Evolutionary conservation across 352 stramenopile species (phyloP), one percentile per base, ranked within the genome.

Genomic region (Globisporangium ultimum): DNA sequence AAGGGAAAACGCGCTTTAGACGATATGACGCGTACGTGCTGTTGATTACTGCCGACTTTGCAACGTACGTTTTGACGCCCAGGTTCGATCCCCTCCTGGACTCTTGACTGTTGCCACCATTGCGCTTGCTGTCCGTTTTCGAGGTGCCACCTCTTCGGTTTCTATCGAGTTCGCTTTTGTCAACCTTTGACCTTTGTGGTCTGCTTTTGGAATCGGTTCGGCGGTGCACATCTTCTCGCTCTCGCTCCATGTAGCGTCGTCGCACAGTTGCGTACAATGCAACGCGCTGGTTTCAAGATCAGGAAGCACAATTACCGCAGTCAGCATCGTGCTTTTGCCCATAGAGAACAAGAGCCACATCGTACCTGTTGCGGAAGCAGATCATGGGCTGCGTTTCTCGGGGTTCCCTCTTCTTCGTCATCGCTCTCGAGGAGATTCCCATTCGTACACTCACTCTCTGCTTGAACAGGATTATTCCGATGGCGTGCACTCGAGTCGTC

Each of bases 201-300:
- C 40, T 15, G 40, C 12, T 36, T 40, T 46, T 24, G 38, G 18
- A 47, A 28, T 28, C 24, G n/a, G 34, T 54, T 5, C 20, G 40
- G 46, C 67, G 53, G 28, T 66, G 41, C 0, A 70, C 57, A 3
- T 65, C 53, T 15, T 69, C 62, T 12, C 80, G 70, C 60, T 85
- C 78, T 38, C 69, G 65, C 18, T 78, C 70, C 80, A 90, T 90
- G 64, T 82, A 90, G 21, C 72, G 66, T 4, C 74, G 76, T 9
- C 78, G 70, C 20, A 88, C 80, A 13, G 66, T 70, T 3, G 74
- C 68, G 48, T 80, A 87, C 22, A 90, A 36, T 28, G 71, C 63
- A 12, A 72, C 55, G 18, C 78, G 80, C 80, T 87, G 28, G 28
- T 46, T 34, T 43, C 18, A 12, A 68, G 11, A 24, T 12, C 10